phyloP scores from a whole-genome alignment of 805 yeast species.

The Cyberlindnera lachancei region DNA sequence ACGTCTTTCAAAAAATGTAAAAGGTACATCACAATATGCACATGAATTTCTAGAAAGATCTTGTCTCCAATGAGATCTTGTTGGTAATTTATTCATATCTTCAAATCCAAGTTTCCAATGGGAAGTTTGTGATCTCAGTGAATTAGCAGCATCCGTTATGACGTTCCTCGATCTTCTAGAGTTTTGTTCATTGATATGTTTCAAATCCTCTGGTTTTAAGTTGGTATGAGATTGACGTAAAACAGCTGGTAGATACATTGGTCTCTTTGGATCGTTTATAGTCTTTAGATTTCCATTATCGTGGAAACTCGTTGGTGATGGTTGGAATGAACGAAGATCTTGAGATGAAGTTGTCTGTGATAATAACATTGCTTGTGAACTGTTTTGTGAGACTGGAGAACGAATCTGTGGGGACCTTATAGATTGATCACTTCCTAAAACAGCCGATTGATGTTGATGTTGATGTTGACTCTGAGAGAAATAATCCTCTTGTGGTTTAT shows the following conservation, averaged over 20 bases:
- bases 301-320: slow-evolving; percentile 2
- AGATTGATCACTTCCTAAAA: too few relatives aligned
- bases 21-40: slow-evolving; percentile 55
- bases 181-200: slow-evolving; percentile 23
- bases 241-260: slow-evolving; percentile 88
- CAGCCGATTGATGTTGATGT: not conserved
- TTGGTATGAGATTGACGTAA: slow-evolving; percentile 45
- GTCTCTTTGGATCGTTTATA: slow-evolving; percentile 74
- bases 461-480: too few relatives aligned
- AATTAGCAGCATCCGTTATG: slow-evolving; percentile 18
- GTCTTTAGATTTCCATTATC: slow-evolving; percentile 34
- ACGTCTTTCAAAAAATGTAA: slow-evolving; percentile 71
- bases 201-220: slow-evolving; percentile 32
- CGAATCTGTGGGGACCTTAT: too few relatives aligned
- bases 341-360: slow-evolving; percentile 9
- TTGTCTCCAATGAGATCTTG: slow-evolving; percentile 65
- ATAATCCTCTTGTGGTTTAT: too few relatives aligned
- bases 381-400: too few relatives aligned
- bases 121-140: slow-evolving; percentile 21
- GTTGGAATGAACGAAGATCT: slow-evolving; percentile 2
- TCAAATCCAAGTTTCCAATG: slow-evolving; percentile 22
- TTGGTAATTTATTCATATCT: slow-evolving; percentile 22
- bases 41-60: slow-evolving; percentile 63
- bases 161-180: slow-evolving; percentile 15
- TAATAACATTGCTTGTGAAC: not conserved